Conservation (phyloP, 2,329 filamentous ascomycete species). For the Stagonosporopsis vannaccii region DNA sequence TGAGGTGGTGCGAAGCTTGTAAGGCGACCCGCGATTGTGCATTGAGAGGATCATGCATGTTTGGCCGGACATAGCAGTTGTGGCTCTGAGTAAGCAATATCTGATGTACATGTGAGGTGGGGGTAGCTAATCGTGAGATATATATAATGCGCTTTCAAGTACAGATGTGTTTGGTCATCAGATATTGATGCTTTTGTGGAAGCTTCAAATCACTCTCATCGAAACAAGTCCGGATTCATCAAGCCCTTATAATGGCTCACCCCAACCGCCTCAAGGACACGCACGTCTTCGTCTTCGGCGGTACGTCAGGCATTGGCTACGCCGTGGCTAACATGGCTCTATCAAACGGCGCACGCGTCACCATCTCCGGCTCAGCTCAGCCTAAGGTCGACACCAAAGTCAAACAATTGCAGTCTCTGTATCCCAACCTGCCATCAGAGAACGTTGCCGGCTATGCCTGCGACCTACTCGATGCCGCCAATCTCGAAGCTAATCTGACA, state of each 20-base stretch:
- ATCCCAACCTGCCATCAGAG: constrained; percentile 36
- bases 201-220: not conserved
- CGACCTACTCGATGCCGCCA: constrained; percentile 37
- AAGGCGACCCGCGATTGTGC: not conserved
- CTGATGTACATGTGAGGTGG: not conserved
- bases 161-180: not conserved
- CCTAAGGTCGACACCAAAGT: constrained; percentile 60
- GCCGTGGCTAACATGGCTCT: constrained; percentile 65
- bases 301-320: constrained; percentile 70
- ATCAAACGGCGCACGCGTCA: constrained; percentile 63
- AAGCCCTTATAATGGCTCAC: constrained; percentile 35
- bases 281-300: constrained; percentile 68
- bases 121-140: not conserved
- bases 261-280: constrained; percentile 57
- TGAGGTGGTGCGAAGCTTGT: not conserved
- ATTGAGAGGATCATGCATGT: not conserved
- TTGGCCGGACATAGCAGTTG: not conserved
- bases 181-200: not conserved
- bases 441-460: constrained; percentile 35
- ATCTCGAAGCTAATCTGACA: constrained; percentile 39
- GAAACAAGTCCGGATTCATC: too few relatives aligned
- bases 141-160: not conserved
- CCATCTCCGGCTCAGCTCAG: constrained; percentile 65
- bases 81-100: not conserved
- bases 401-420: constrained; percentile 53